A percentile compares a stretch with the other conserved stretches of the same genome.
Evolutionary conservation across 1,284 basidiomycete genomes (phyloP).

Genomic region (Puccinia sorghi): DNA sequence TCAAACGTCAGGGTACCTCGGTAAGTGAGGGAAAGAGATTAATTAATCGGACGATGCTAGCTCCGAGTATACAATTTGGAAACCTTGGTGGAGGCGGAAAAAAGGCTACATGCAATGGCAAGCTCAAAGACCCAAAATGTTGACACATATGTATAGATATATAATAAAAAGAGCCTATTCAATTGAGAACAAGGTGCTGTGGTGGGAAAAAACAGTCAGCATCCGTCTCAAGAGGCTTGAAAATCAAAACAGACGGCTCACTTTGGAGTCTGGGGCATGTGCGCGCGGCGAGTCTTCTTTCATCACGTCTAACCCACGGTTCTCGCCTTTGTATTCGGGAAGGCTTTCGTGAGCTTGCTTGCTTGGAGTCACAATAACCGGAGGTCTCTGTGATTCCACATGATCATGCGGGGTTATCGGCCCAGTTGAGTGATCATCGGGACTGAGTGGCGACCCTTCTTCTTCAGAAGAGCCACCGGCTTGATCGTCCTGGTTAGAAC

Average conservation of each 20-base stretch:
- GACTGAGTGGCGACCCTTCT: slow-evolving; percentile 33
- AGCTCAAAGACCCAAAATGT: not conserved
- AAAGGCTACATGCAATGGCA: not conserved
- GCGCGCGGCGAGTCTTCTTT: slow-evolving; percentile 30
- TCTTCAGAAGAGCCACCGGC: slow-evolving; percentile 45
- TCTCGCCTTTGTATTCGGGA: slow-evolving; percentile 19
- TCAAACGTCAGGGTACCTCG: too few species aligned
- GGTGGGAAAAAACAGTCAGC: not conserved
- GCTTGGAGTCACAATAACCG: not conserved
- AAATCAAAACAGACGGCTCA: not conserved
- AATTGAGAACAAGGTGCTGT: not conserved
- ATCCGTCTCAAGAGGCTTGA: too few species aligned
- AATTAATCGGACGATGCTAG: too few species aligned
- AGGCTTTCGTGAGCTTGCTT: slow-evolving; percentile 8
- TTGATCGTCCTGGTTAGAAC: slow-evolving; percentile 16
- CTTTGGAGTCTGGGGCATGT: slow-evolving; percentile 1
- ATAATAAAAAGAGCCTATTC: not conserved
- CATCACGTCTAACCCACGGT: slow-evolving; percentile 20
- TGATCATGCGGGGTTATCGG: slow-evolving; percentile 35
- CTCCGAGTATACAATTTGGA: too few species aligned
- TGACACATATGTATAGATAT: not conserved
- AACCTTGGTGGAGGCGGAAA: too few species aligned
- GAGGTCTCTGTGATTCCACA: not conserved
- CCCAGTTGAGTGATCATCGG: slow-evolving; percentile 34
- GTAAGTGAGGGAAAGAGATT: too few species aligned